These are phyloP conservation scores for Fusarium decemcellulare DNA, from an alignment of 2,329 filamentous ascomycete genomes.

Conservation along the genomic window DNA sequence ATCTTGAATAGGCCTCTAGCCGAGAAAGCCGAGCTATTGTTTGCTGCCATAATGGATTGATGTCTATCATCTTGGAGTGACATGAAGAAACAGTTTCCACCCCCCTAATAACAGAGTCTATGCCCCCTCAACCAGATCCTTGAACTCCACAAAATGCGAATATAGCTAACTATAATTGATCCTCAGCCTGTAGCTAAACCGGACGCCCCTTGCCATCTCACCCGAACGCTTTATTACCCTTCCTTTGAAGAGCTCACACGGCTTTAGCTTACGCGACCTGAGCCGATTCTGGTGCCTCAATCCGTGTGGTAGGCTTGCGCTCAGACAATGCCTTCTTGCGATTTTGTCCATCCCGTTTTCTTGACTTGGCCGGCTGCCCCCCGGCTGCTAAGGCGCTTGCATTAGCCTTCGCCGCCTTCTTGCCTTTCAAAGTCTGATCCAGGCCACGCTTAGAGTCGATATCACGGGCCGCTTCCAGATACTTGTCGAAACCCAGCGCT, in stretches of 20 bases:
- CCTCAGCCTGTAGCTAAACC: constrained; percentile 5
- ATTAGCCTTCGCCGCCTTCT: constrained; percentile 53
- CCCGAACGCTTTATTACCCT: background rate
- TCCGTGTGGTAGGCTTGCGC: constrained; percentile 42
- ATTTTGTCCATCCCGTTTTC: constrained; percentile 50
- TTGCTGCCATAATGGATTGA: constrained; percentile 10
- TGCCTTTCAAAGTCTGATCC: constrained; percentile 61
- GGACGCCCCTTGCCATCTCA: constrained; percentile 11
- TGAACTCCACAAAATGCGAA: constrained; percentile 42
- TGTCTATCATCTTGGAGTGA: constrained; percentile 6
- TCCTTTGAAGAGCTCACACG: constrained; percentile 14
- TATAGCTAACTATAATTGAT: background rate
- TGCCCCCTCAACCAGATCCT: constrained; percentile 19
- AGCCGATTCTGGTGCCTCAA: constrained; percentile 41
- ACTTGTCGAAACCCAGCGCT: constrained; percentile 73
- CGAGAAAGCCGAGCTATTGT: constrained; percentile 8
- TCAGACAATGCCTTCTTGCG: constrained; percentile 56
- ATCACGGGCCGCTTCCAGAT: constrained; percentile 74
- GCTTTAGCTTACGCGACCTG: constrained; percentile 38
- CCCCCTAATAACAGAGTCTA: constrained; percentile 5
- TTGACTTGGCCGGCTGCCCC: constrained; percentile 59
- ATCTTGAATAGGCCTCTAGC: constrained; percentile 29
- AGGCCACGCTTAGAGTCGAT: constrained; percentile 76
- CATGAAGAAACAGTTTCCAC: constrained; percentile 3
- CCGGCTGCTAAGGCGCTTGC: constrained; percentile 63